Base-by-base conservation (phyloP, 345 rosid species). In the Melaleuca quinquenervia region DNA sequence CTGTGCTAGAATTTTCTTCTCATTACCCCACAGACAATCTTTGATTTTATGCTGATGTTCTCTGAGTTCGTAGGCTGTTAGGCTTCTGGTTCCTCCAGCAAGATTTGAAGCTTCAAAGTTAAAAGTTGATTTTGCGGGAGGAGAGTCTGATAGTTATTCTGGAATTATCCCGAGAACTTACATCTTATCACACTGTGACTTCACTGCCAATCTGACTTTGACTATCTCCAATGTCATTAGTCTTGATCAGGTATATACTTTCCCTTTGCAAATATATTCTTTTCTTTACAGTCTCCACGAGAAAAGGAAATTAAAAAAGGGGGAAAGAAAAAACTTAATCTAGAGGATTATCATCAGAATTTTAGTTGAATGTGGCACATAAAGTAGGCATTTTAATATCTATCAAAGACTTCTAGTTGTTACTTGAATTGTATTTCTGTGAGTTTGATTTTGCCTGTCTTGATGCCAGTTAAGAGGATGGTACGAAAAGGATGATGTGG, bases 181-280 rank as follows among this genome's bases (percentile, higher is more conserved):
- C 86, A 94, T 95, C 50, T 92, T 96, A 48, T 96, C 99, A 20
- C 99, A 96, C 87, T 96, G 99, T 87, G 98, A 95, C 89, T 92
- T 94, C 90, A 96, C 98, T 7, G 98, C 98, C 86, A 92, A 96
- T 88, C 91, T 96, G 78, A 96, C 98, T 84, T 88, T 95, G 82
- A 93, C 96, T 84, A 92, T 96, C 88, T 94, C 98, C 87, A 94
- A 90, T 80, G 94, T 95, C 51, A 95, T 95, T 88, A 92, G 92
- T 88, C 89, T 94, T 41, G 94, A 96, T 86, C 99, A 95, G 95
- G 97, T 94, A 83, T 55, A 51, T 86, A 62, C 83, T 13, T 83
- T 49, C 45, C 21, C 54, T 36, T 86, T 84, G 26, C 83, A 62
- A 20, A 53, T 50, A n/a, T 52, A 27, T 62, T 44, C 36, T 52